These are phyloP conservation scores for Cynanchum wilfordii DNA, from an alignment of 257 asterid genomes.

Conservation along the genomic window DNA sequence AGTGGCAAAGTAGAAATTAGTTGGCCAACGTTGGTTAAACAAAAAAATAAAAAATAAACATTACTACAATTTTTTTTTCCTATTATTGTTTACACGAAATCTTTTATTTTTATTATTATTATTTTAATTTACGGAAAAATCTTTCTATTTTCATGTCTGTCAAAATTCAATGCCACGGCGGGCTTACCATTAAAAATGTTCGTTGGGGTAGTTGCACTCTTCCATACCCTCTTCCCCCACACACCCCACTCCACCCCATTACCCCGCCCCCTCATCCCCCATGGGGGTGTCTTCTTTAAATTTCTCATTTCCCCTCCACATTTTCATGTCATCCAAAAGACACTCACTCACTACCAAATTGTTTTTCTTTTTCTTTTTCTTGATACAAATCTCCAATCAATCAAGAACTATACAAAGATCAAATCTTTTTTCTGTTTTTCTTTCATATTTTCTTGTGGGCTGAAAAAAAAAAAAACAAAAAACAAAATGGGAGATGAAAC, in stretches of 20 bases:
- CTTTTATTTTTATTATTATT: background rate
- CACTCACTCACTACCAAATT: background rate
- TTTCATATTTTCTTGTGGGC: background rate
- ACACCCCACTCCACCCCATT: background rate
- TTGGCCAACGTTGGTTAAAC: constrained; percentile 11
- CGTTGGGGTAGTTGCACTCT: constrained; percentile 62
- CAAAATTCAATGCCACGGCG: constrained; percentile 42
- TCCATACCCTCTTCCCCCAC: background rate
- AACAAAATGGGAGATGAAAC: background rate
- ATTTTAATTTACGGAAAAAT: background rate
- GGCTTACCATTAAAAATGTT: constrained; percentile 46
- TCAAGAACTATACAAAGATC: background rate
- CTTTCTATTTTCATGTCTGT: constrained; percentile 33
- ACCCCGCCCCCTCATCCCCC: background rate
- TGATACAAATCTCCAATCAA: background rate
- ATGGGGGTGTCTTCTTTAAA: constrained; percentile 31
- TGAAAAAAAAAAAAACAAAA: background rate
- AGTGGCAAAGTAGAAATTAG: constrained; percentile 23
- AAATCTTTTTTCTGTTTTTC: background rate
- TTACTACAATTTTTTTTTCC: too few relatives aligned
- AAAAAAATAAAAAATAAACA: background rate
- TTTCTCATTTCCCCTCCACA: constrained; percentile 25
- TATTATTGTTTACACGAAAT: constrained; percentile 14
- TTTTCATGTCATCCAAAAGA: constrained; percentile 12
- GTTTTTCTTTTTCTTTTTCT: background rate